Evolutionary conservation across 2,329 filamentous ascomycete genomes (phyloP).

Genomic region (Fusarium udum): DNA sequence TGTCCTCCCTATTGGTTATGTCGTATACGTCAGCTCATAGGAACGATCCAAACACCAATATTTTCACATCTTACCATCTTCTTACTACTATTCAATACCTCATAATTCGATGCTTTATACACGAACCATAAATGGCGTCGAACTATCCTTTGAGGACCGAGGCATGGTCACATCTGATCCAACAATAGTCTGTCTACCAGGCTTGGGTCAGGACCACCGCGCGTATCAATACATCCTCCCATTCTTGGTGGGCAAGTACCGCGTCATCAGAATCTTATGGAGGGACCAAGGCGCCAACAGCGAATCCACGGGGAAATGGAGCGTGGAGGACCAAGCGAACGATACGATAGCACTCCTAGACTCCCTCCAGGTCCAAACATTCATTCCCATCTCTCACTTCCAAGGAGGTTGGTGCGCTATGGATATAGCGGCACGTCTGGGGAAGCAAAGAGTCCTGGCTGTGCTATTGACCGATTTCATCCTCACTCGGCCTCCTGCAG

Average conservation of each 20-base stretch:
- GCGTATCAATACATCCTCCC: not conserved
- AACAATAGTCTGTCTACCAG: not conserved
- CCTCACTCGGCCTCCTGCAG: not conserved
- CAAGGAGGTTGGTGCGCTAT: not conserved
- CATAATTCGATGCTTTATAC: not conserved
- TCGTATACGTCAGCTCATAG: not conserved
- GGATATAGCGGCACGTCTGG: not conserved
- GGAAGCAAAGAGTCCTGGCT: not conserved
- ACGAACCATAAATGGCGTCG: not conserved
- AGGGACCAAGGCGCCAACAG: not conserved
- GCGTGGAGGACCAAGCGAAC: not conserved
- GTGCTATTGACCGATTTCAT: not conserved
- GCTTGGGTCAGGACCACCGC: not conserved
- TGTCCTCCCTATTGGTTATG: not conserved
- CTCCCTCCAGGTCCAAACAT: not conserved
- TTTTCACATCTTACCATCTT: not conserved
- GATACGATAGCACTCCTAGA: not conserved
- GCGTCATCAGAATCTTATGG: not conserved
- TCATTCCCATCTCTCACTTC: not conserved
- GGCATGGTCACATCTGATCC: not conserved
- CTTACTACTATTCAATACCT: not conserved
- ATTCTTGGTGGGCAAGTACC: not conserved
- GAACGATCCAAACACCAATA: not conserved
- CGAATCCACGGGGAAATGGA: not conserved
- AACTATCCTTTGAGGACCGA: not conserved